Base-by-base conservation (phyloP, 495 filamentous ascomycete species). In the Clavariopsis aquatica region DNA sequence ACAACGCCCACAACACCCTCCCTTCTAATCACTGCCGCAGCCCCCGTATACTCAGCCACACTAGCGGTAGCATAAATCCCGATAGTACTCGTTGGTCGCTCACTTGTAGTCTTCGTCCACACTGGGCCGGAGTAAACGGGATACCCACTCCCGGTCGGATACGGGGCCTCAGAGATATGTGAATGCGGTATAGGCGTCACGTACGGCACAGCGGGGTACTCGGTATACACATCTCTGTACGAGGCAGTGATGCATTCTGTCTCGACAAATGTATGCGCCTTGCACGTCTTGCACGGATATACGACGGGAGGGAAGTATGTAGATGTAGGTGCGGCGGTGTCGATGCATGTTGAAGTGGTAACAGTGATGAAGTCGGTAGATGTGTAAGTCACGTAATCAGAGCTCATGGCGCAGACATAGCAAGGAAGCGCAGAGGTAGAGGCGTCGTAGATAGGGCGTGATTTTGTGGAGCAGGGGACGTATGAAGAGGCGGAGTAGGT, bases 401-500 rank as follows among this genome's bases (percentile, higher is more conserved):
- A 52, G 26, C 45, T 63, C 23, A 70, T 53, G 20, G 62, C 68
- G 49, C 68, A 70, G 26, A 59, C 34, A 56, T 70, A 70, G 58
- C 68, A 70, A 15, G 68, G 68, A 7, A 64, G 60, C 13, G 49
- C 29, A 27, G 64, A 64, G 13, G 54, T 67, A 19, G 46, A 34
- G 24, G 51, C 29, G 38, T 70, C 68, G 52, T 67, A 70, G 59
- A 70, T 67, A n/a, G 68, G 68, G 10, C 65, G 60, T 49, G 64
- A 49, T 17, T 64, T 55, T 19, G 68, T 70, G 27, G 59, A 49
- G 60, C 60, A 67, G 7, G 68, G 64, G 9, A 64, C 57, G 41
- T 59, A 59, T 7, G 28, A 17, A 17, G 64, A 56, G 1, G 26
- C 12, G 24, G 53, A 58, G 29, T 63, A 56, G 19, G 68, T 70